Percentiles rank a stretch among this genome's conserved stretches.
Conservation (phyloP, 805 yeast genomes). For the Kuraishia hungarica region DNA sequence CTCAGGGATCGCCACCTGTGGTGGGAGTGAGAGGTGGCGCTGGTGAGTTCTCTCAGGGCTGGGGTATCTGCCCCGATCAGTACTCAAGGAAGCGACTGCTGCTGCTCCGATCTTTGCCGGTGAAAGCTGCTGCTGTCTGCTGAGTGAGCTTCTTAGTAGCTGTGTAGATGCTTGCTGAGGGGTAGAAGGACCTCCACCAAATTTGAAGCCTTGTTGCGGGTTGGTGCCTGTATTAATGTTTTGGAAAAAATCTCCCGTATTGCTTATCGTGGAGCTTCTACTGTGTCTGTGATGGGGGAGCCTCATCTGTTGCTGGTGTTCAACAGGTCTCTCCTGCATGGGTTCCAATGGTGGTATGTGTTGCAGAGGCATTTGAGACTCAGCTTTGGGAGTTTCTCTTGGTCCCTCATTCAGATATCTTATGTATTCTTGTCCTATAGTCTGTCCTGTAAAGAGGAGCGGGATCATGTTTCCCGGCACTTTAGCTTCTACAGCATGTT, state of each 20-base stretch:
- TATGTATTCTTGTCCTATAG: background rate
- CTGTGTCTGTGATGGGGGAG: background rate
- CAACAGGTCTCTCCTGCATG: constrained; percentile 2
- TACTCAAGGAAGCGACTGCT: constrained; percentile 47
- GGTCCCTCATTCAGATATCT: background rate
- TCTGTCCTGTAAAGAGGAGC: constrained; percentile 29
- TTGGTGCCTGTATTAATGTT: constrained; percentile 6
- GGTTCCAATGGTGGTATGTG: constrained; percentile 6
- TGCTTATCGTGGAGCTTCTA: background rate
- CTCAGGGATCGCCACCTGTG: constrained; percentile 25
- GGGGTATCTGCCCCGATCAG: background rate
- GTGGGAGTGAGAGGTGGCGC: constrained; percentile 26
- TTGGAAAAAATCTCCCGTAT: background rate
- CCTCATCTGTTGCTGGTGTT: constrained; percentile 2
- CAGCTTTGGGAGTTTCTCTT: background rate
- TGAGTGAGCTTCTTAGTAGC: constrained; percentile 7
- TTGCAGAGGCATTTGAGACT: constrained; percentile 6
- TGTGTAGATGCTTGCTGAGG: background rate
- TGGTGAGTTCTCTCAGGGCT: background rate
- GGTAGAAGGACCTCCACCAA: constrained; percentile 18
- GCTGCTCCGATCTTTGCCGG: constrained; percentile 70
- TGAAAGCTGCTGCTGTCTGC: constrained; percentile 32
- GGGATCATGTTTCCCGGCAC: constrained; percentile 63
- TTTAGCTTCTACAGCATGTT: constrained; percentile 48
- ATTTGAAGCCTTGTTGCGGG: constrained; percentile 19